A percentile compares a stretch with the other conserved stretches of the same genome.
Evolutionary conservation across 2,329 filamentous ascomycete genomes (phyloP).

Genomic region (Arthrinium phaeospermum): DNA sequence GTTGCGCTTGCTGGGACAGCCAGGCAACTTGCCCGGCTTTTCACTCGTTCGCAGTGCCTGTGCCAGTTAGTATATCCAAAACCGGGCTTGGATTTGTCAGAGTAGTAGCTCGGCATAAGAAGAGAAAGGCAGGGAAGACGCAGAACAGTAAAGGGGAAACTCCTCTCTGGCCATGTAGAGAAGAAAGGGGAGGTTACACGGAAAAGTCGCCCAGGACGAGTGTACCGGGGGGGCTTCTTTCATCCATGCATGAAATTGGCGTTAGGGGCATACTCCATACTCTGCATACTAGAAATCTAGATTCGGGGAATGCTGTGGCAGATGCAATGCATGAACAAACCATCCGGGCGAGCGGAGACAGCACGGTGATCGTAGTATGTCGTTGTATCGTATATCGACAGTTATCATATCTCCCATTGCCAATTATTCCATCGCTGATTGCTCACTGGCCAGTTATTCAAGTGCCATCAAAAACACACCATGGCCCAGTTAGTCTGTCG

Average conservation of each 20-base stretch:
- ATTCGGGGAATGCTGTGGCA: background rate
- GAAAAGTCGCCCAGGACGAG: too few relatives aligned
- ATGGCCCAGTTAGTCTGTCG: too few relatives aligned
- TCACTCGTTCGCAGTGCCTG: background rate
- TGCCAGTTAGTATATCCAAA: background rate
- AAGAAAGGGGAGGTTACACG: background rate
- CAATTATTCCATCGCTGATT: background rate
- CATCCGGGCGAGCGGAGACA: background rate
- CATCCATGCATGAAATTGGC: background rate
- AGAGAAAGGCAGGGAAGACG: background rate
- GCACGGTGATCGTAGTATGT: background rate
- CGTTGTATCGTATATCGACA: background rate
- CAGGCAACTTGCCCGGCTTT: background rate
- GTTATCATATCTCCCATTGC: background rate
- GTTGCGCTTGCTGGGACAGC: background rate
- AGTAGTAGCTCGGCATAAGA: background rate
- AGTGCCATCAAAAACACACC: too few relatives aligned
- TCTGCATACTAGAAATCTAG: background rate
- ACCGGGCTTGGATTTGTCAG: background rate
- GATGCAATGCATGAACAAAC: background rate
- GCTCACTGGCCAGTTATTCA: too few relatives aligned
- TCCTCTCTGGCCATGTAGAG: background rate
- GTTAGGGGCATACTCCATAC: background rate
- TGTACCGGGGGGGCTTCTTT: background rate
- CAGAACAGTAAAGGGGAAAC: background rate